A percentile compares a stretch with the other conserved stretches of the same genome.
These are phyloP conservation scores for Benincasa hispida DNA, from an alignment of 306 rosid genomes.

Conservation along the genomic window DNA sequence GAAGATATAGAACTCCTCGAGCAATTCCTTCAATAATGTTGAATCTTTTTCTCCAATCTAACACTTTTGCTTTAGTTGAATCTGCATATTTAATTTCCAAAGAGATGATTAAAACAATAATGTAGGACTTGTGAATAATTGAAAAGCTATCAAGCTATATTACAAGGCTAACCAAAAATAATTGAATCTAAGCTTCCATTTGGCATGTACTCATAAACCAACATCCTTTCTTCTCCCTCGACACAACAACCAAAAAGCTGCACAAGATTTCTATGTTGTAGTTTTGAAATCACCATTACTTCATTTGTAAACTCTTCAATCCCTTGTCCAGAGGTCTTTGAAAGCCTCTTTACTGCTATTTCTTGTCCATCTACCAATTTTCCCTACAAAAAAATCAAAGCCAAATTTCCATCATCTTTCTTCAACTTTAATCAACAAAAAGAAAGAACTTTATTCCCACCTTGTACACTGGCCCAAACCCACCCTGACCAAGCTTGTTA, in stretches of 20 bases:
- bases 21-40: constrained; percentile 34
- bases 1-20: constrained; percentile 41
- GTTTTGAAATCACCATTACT: constrained; percentile 17
- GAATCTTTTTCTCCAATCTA: constrained; percentile 27
- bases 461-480: constrained; percentile 8
- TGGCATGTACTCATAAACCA: constrained; percentile 27
- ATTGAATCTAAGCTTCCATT: constrained; percentile 28
- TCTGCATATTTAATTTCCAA: background rate
- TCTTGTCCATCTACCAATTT: constrained; percentile 16
- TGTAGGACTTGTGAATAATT: background rate
- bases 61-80: background rate
- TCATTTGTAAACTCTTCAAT: constrained; percentile 25
- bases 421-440: background rate
- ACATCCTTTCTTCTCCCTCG: constrained; percentile 23
- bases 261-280: constrained; percentile 33
- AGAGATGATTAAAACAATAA: background rate
- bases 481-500: constrained; percentile 17
- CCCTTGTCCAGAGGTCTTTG: constrained; percentile 26
- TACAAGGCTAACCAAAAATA: constrained; percentile 19
- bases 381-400: constrained; percentile 11
- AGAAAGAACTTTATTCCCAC: background rate
- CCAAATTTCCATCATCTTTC: background rate
- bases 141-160: background rate
- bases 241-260: constrained; percentile 23
- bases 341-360: constrained; percentile 26